Base-by-base conservation (phyloP, 2,329 filamentous ascomycete species). In the Botrytis galanthina region DNA sequence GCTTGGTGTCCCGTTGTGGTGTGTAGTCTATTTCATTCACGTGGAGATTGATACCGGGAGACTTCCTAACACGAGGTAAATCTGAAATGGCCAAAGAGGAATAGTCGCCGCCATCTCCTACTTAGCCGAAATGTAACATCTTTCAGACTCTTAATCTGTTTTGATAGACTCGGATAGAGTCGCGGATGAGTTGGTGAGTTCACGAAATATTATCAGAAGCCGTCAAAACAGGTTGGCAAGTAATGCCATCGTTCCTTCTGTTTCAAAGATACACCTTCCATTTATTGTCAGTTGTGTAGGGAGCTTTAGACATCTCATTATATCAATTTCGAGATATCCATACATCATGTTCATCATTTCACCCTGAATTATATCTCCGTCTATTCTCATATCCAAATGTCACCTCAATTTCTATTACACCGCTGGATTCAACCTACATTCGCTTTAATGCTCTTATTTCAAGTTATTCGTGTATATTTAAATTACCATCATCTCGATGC, bases 331-430 rank as follows among this genome's bases (percentile, higher is more conserved):
- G 66, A 57, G 51, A 57, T 26, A 9, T 18, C 29, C 46, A 59
- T 10, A 42, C 20, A 39, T 20, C 20, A 26, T 61, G n/a, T 44
- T 32, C 32, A 35, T 51, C 48, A n/a, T n/a, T 54, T 7, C 26
- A 54, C n/a, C 32, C 29, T 72, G 22, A 46, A 39, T 20, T 18
- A 35, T 64, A 57, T 57, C 39, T 57, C 12, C 39, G 26, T 57
- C 26, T 42, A 32, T 37, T 70, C 20, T 48, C 37, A 6, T 57
- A 74, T 71, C 68, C 75, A 76, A 64, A 77, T 78, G 76, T 74
- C 75, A 73, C 66, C 70, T 67, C 71, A 74, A 37, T 66, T 70
- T 48, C 59, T 76, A 37, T 67, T 75, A 63, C 70, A 74, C 60
- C 72, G 51, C 68, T 75, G 48, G 61, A 75, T 61, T 59, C 70